Base-by-base conservation (phyloP, 2,329 filamentous ascomycete species). In the Xylariaceae sp. region DNA sequence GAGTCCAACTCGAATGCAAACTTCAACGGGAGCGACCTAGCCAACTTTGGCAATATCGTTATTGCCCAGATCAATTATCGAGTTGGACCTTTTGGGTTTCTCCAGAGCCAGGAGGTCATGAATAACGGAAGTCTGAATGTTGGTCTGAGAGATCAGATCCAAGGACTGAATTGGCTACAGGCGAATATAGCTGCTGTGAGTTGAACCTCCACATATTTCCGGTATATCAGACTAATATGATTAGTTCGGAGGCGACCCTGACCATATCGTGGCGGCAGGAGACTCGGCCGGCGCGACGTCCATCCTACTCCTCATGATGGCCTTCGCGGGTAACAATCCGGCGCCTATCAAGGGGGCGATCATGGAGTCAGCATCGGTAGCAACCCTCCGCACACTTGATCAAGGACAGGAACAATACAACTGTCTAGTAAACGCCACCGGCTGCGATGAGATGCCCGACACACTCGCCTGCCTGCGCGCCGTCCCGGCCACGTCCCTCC, bases 61-160 rank as follows among this genome's bases (percentile, higher is more conserved):
- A 69, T 77, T 40, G 76, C 82, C 37, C 76, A 75, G 51, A 80
- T 82, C 57, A 79, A 81, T 60, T 83, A 83, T 53, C 72, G 81
- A 6, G 75, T 85, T 7, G 79, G 79, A 0, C 63, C 77, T 0
- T 76, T 76, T 51, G 82, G 81, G 0, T 86, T 85, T 50, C 66
- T 86, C 1, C 73, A 78, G 0, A 73, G 78, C 35, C 69, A 78
- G 30, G 64, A 72, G 22, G 67, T 85, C 8, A 68, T 71, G 28
- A 55, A 64, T 4, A 64, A 78, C 47, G 81, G 81, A 1, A 69
- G 73, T 37, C 65, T 84, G 9, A 86, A 87, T 53, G 77, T 65
- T 2, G 83, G 83, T 0, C 59, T 86, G 8, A 65, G 83, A 3
- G 82, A 87, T 51, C 80, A 85, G 16, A 13, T 32, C 30, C 30